A percentile compares a stretch with the other conserved stretches of the same genome.
phyloP scores from a whole-genome alignment of 768 basidiomycete genomes.

The Agaricus sinodeliciosus region DNA sequence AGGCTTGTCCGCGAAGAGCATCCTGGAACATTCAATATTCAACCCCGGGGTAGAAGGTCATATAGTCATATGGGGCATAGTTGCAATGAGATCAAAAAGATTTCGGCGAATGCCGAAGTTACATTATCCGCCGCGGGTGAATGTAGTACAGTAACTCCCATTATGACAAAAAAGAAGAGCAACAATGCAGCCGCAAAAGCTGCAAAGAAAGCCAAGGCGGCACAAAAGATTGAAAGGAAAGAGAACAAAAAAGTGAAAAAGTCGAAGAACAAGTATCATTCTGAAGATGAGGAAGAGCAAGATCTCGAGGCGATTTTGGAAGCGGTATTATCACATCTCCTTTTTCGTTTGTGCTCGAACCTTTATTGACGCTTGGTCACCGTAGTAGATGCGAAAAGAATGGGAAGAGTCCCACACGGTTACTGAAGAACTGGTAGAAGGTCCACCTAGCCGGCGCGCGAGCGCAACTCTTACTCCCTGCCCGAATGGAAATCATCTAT shows the following conservation, averaged over 20 bases:
- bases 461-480: slow-evolving; percentile 79
- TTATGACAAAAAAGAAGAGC: slow-evolving; percentile 53
- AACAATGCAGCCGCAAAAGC: slow-evolving; percentile 42
- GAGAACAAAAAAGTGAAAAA: slow-evolving; percentile 57
- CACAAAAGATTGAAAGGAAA: slow-evolving; percentile 63
- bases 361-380: slow-evolving; percentile 2
- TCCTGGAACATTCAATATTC: too few species aligned
- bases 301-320: slow-evolving; percentile 84
- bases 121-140: not conserved
- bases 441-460: slow-evolving; percentile 76
- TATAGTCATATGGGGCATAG: too few species aligned
- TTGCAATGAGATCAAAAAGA: not conserved
- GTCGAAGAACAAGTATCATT: slow-evolving; percentile 18
- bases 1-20: too few species aligned
- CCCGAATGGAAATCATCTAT: slow-evolving; percentile 75
- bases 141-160: not conserved
- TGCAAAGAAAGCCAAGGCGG: slow-evolving; percentile 60
- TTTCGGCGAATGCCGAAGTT: not conserved
- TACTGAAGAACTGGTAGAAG: slow-evolving; percentile 80
- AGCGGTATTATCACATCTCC: slow-evolving; percentile 38
- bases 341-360: slow-evolving; percentile 1
- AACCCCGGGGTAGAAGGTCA: too few species aligned
- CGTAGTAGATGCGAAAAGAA: slow-evolving; percentile 68
- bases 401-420: slow-evolving; percentile 80
- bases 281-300: slow-evolving; percentile 41